A percentile compares a stretch with the other conserved stretches of the same genome.
phyloP scores from a whole-genome alignment of 768 basidiomycete species.

The Lentinus tigrinus region DNA sequence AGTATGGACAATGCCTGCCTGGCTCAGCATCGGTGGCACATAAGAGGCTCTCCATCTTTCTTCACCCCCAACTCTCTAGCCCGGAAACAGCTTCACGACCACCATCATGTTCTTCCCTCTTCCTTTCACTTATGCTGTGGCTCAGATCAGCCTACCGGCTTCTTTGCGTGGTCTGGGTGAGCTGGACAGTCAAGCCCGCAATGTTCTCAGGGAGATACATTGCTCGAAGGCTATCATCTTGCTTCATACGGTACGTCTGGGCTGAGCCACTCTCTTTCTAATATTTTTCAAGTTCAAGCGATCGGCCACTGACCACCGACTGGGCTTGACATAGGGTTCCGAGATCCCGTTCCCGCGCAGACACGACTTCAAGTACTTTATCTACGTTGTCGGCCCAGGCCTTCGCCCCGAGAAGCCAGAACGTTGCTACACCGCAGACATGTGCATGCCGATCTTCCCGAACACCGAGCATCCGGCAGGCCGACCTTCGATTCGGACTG shows the following conservation, averaged over 20 bases:
- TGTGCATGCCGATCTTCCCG: slow-evolving; percentile 20
- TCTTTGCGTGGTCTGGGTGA: neutral
- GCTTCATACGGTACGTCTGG: neutral
- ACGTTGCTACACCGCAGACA: slow-evolving; percentile 4
- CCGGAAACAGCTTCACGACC: too few species aligned
- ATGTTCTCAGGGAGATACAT: neutral
- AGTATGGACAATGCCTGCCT: too few species aligned
- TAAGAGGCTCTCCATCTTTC: too few species aligned
- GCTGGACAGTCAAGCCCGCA: neutral
- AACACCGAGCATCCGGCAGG: neutral
- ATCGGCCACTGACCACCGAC: too few species aligned
- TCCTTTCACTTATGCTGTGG: neutral
- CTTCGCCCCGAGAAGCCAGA: neutral
- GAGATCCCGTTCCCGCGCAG: neutral
- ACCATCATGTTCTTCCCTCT: neutral
- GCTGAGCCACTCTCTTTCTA: too few species aligned
- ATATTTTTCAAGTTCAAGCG: too few species aligned
- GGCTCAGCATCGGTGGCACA: too few species aligned
- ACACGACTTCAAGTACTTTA: neutral
- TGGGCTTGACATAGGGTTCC: neutral
- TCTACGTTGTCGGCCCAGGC: neutral
- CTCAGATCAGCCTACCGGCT: neutral
- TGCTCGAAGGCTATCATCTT: neutral
- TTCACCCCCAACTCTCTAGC: too few species aligned
- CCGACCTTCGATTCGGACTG: neutral